Evolutionary conservation across 495 filamentous ascomycete species (phyloP), one percentile per base, ranked within the genome.

Genomic region (Penicillium odoratum): DNA sequence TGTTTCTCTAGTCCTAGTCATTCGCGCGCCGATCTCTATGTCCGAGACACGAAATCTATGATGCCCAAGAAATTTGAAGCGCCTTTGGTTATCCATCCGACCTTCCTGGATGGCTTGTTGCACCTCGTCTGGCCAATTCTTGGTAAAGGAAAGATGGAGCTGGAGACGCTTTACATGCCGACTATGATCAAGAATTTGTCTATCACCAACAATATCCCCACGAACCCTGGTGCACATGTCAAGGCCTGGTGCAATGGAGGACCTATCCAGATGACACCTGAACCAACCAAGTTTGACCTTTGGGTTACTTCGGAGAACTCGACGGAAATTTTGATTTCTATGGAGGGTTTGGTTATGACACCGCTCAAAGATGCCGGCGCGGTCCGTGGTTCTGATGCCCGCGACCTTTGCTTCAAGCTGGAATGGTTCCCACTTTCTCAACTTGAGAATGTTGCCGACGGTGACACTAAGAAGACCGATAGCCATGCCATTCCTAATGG

Each of bases 141-240:
- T 13, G 75, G 76, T 5, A 67, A 75, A 15, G 76, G 75, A 7
- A 62, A 71, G n/a, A 69, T 65, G 57, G 61, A 69, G 10, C 58
- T 76, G n/a, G 67, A 72, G 3, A 68, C 67, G 0, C 61, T 79
- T 26, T 79, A 78, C 62, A 75, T 79, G 70, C 76, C 76, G 0
- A 74, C 73, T 5, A 64, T 70, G 48, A 67, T 79, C 36, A 73
- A 73, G 42, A 61, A 61, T 16, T 36, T 74, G 25, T 63, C 44
- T 10, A 63, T 76, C 43, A 62, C 61, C 25, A 49, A 48, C 33
- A 57, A 60, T 6, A 63, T 70, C 4, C 56, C 68, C 7, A 68
- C 63, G 4, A 48, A 16, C 1, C 50, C 65, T 46, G 74, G 74
- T 13, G 62, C 68, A 40, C 62, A 53, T 48, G 51, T 73, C 15